phyloP scores from a whole-genome alignment of 768 basidiomycete species.

The Agaricus sinodeliciosus region DNA sequence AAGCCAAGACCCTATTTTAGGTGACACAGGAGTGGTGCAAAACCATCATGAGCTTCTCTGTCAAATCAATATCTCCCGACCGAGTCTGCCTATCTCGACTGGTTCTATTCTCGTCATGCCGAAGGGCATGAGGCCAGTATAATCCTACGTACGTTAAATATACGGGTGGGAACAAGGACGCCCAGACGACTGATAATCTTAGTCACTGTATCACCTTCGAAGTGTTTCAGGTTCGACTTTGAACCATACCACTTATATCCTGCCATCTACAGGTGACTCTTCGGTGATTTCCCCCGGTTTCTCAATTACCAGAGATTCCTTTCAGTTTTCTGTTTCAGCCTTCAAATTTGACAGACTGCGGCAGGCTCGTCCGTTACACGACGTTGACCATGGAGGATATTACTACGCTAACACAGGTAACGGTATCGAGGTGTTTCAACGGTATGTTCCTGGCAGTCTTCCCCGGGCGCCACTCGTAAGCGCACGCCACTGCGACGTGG shows the following conservation, averaged over 20 bases:
- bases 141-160: no score
- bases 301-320: background rate
- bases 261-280: background rate
- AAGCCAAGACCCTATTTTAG: no score
- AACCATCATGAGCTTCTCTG: no score
- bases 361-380: background rate
- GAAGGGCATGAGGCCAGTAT: background rate
- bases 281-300: background rate
- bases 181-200: background rate
- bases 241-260: background rate
- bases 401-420: background rate
- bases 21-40: no score
- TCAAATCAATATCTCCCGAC: no score
- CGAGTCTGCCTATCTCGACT: background rate
- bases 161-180: background rate
- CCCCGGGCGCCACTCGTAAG: background rate
- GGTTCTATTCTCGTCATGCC: conserved; percentile 3
- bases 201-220: background rate
- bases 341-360: background rate
- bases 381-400: background rate
- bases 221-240: conserved; percentile 9
- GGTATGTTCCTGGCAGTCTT: background rate
- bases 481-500: background rate
- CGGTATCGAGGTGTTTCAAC: conserved; percentile 1
- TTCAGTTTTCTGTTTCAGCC: background rate